Percentiles rank a stretch among this genome's conserved stretches.
Conservation (phyloP, 805 yeast genomes). For the Candida patagonica region DNA sequence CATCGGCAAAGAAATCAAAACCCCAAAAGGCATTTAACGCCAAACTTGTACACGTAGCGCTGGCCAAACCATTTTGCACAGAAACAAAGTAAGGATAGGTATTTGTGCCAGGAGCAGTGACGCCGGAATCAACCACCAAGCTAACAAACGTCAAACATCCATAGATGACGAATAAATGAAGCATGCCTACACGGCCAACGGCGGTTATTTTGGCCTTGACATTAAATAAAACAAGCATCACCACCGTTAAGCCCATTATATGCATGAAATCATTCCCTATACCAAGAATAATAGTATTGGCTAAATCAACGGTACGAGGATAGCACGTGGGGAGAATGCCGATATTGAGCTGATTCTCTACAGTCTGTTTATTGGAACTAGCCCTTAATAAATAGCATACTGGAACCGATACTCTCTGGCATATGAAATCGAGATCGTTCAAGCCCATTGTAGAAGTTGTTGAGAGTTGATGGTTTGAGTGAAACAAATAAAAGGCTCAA, state of each 20-base stretch:
- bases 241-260: constrained; percentile 57
- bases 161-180: constrained; percentile 56
- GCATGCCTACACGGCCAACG: constrained; percentile 82
- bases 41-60: constrained; percentile 62
- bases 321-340: constrained; percentile 77
- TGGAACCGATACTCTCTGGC: constrained; percentile 65
- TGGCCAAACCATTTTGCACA: constrained; percentile 63
- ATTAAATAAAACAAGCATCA: constrained; percentile 64
- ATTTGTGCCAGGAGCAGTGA: constrained; percentile 72
- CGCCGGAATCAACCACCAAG: constrained; percentile 84
- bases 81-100: constrained; percentile 79
- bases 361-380: constrained; percentile 16
- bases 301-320: constrained; percentile 75
- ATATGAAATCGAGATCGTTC: constrained; percentile 56
- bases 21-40: constrained; percentile 70
- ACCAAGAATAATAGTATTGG: constrained; percentile 86
- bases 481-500: not conserved
- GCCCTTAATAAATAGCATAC: constrained; percentile 59
- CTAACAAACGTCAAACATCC: constrained; percentile 52
- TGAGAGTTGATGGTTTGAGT: not conserved
- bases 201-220: constrained; percentile 86
- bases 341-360: constrained; percentile 10
- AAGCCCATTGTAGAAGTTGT: constrained; percentile 39
- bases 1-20: constrained; percentile 93
- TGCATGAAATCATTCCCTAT: constrained; percentile 82